phyloP scores from a whole-genome alignment of 192 early-diverging fungal species.

The Cetraspora pellucida region DNA sequence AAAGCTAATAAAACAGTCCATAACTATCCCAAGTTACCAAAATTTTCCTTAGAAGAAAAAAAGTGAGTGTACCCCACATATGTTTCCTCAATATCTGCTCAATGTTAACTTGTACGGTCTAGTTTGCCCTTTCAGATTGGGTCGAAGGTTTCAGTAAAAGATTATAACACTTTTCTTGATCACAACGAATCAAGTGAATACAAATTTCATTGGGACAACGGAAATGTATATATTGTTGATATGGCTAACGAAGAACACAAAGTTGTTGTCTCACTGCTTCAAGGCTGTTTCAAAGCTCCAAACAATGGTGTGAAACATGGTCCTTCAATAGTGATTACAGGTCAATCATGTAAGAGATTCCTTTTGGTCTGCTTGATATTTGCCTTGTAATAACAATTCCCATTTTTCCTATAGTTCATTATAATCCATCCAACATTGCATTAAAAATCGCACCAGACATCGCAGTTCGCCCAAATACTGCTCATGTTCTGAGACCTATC shows the following conservation, averaged over 20 bases:
- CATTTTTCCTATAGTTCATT: slow-evolving; percentile 30
- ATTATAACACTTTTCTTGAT: slow-evolving; percentile 26
- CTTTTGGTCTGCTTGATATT: slow-evolving; percentile 24
- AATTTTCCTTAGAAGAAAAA: slow-evolving; percentile 21
- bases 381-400: slow-evolving; percentile 15
- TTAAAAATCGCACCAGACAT: slow-evolving; percentile 11
- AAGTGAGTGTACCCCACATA: background rate
- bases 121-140: slow-evolving; percentile 32
- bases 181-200: slow-evolving; percentile 15
- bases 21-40: slow-evolving; percentile 18
- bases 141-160: slow-evolving; percentile 12
- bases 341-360: slow-evolving; percentile 30
- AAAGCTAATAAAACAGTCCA: background rate
- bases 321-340: background rate
- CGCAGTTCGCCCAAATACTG: background rate
- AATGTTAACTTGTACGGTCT: slow-evolving; percentile 22
- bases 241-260: slow-evolving; percentile 11
- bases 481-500: background rate
- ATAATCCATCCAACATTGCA: background rate
- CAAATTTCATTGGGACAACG: slow-evolving; percentile 15
- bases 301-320: background rate
- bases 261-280: background rate
- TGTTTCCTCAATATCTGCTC: slow-evolving; percentile 11
- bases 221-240: slow-evolving; percentile 23
- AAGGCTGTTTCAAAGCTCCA: background rate